Evolutionary conservation across 176 grass and related monocot species (phyloP), one percentile per base, ranked within the genome.

Genomic region (Chrysopogon serrulatus): DNA sequence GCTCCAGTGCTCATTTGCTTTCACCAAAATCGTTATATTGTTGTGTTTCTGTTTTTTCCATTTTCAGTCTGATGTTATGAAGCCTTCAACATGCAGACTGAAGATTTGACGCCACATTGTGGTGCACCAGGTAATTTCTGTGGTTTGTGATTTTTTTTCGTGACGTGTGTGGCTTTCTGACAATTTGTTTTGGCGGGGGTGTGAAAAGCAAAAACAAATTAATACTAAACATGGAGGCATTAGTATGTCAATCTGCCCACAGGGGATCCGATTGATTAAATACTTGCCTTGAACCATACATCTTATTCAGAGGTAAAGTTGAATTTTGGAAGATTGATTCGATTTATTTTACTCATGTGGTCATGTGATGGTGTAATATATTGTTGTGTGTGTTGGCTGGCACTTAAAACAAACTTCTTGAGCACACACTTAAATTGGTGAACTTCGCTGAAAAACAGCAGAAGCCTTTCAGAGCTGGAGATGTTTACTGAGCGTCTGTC

Each of bases 61-160:
- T 93, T 88, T 67, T 61, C 84, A 99, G 96, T 94, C 93, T 92
- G 96, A 99, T 89, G 96, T 99, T 45, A 99, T 99, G 89, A 93
- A 99, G 96, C 57, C 93, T 99, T 93, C 96, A 99, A 87, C 86
- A 99, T 89, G 91, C 86, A 91, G 96, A 99, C 91, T 89, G 23
- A 96, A 90, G 66, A 87, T 99, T 4, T 85, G n/a, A n/a, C n/a
- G n/a, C n/a, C n/a, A 94, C 59, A 92, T 96, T 80, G 96, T 99
- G 34, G 80, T 96, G 49, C 96, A 94, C 73, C 96, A 99, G 93
- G 96, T 99, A 91, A 85, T 78, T 67, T 87, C 41, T 49, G 26
- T 67, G 39, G 68, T 32, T 24, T 32, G 19, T 67, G 16, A 19
- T 68, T 35, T 90, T 43, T 36, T 28, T 37, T n/a, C n/a, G n/a